A percentile compares a stretch with the other conserved stretches of the same genome.
phyloP scores from a whole-genome alignment of 805 yeast genomes.

The Grigorovia jiainica region DNA sequence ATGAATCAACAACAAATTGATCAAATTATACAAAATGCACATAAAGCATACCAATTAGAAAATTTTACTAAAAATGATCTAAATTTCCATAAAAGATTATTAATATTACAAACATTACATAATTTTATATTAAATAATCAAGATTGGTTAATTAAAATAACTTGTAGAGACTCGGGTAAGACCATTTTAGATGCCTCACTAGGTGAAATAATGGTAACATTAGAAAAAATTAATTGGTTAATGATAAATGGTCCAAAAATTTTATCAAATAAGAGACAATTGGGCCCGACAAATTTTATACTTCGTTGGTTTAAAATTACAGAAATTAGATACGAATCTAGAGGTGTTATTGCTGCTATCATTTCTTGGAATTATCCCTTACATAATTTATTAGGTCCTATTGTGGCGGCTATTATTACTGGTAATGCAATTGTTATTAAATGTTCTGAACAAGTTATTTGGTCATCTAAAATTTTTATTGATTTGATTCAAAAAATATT shows the following conservation, averaged over 20 bases:
- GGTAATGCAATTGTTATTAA: constrained; percentile 89
- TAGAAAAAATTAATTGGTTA: constrained; percentile 89
- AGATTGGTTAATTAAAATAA: constrained; percentile 77
- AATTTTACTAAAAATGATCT: constrained; percentile 29
- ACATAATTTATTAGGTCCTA: constrained; percentile 88
- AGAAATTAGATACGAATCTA: constrained; percentile 86
- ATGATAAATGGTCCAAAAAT: constrained; percentile 71
- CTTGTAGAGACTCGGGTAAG: constrained; percentile 95
- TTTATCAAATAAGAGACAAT: constrained; percentile 60
- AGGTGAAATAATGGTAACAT: constrained; percentile 93
- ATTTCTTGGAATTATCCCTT: constrained; percentile 98
- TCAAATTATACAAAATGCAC: constrained; percentile 36
- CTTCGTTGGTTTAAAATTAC: constrained; percentile 82
- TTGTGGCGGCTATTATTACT: constrained; percentile 77
- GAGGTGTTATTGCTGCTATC: constrained; percentile 77
- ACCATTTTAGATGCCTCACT: constrained; percentile 91
- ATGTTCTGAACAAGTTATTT: constrained; percentile 91
- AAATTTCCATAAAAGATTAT: constrained; percentile 55
- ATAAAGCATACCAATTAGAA: constrained; percentile 22
- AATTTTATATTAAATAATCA: constrained; percentile 73
- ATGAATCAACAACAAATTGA: constrained; percentile 67
- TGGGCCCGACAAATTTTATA: constrained; percentile 79
- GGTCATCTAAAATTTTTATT: constrained; percentile 82
- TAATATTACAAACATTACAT: constrained; percentile 59
- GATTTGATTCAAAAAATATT: constrained; percentile 64